Evolutionary conservation across 352 stramenopile genomes (phyloP), one percentile per base, ranked within the genome.

Genomic region (Phytophthora pisi): DNA sequence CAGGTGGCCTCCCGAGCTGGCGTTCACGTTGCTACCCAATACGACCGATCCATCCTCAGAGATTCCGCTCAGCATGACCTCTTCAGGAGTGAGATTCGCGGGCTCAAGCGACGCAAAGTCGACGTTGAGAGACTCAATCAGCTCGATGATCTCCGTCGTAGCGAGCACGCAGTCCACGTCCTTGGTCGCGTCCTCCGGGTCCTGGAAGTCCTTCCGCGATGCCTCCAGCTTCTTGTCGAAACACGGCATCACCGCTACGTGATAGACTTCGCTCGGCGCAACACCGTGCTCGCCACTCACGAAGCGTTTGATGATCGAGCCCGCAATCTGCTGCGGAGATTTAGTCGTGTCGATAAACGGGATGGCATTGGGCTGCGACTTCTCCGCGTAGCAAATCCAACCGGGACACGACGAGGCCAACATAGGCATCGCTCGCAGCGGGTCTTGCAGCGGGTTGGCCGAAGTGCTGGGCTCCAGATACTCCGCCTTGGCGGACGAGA

Each of bases 211-310:
- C 63, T 96, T 97, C 7, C 97, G 89, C 10, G 94, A 98, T 0
- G 97, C 97, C 78, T 99, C 97, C 7, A 99, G 80, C 70, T 99
- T 99, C 82, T 99, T 99, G 74, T 99, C 97, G 67, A 98, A 98
- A 85, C 97, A 99, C 31, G 97, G 97, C 97, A 99, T 99, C 38
- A 99, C 83, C 2, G 96, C 94, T 55, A 98, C 92, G 78, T 99
- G 92, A 73, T 98, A 98, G 7, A 98, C 87, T 36, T 97, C 78
- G 26, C 66, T 77, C 10, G 81, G 64, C 0, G 55, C 38, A 28
- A 90, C 42, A 7, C 74, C 75, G 40, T 88, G 77, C 36, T 95
- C 86, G n/a, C 79, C 59, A 50, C 79, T 78, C 7, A 95, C 75
- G 42, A 95, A 79, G 26, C 86, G 81, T 70, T 94, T 96, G 59